Percentiles rank a stretch among this genome's conserved stretches.
These are phyloP conservation scores for Marasmius sp. DNA, from an alignment of 1,284 basidiomycete genomes.

Conservation along the genomic window DNA sequence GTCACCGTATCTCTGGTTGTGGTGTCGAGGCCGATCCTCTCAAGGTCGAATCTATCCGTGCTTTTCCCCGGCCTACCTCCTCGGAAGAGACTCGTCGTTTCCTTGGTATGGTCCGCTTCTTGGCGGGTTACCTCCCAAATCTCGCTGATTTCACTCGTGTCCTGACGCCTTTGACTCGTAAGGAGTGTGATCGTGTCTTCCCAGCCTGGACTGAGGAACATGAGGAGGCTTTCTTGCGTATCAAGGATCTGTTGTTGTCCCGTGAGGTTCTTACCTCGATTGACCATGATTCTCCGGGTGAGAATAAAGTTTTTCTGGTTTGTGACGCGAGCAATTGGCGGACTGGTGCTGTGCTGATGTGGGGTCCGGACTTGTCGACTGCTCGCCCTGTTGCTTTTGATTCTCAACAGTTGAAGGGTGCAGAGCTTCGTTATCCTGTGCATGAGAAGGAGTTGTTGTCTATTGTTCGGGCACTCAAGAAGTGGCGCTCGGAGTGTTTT, in stretches of 20 bases:
- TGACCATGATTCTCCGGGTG: slow-evolving; percentile 29
- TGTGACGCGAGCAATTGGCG: slow-evolving; percentile 31
- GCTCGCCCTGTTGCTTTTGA: slow-evolving; percentile 33
- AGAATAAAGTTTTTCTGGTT: slow-evolving; percentile 35
- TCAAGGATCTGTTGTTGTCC: slow-evolving; percentile 31
- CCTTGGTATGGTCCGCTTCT: slow-evolving; percentile 31
- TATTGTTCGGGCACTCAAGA: slow-evolving; percentile 31
- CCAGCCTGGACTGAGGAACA: slow-evolving; percentile 21
- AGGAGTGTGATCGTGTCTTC: slow-evolving; percentile 18
- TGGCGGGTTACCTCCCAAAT: slow-evolving; percentile 23
- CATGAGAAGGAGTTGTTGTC: slow-evolving; percentile 37
- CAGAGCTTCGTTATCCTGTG: slow-evolving; percentile 24
- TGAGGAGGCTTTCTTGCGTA: slow-evolving; percentile 24
- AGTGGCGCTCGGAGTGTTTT: slow-evolving; percentile 33
- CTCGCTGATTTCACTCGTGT: slow-evolving; percentile 24
- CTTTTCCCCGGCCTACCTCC: slow-evolving; percentile 24
- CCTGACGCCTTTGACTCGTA: slow-evolving; percentile 26
- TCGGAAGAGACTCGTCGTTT: slow-evolving; percentile 25
- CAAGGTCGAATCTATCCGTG: slow-evolving; percentile 9
- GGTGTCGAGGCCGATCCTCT: slow-evolving; percentile 24
- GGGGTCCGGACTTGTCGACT: slow-evolving; percentile 28
- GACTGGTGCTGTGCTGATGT: slow-evolving; percentile 33
- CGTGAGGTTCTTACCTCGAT: slow-evolving; percentile 28
- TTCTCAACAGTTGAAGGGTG: slow-evolving; percentile 27
- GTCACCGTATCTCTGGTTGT: slow-evolving; percentile 22